Evolutionary conservation across 139 green algal species (phyloP), one percentile per base, ranked within the genome.

Genomic region (Closterium sp.): DNA sequence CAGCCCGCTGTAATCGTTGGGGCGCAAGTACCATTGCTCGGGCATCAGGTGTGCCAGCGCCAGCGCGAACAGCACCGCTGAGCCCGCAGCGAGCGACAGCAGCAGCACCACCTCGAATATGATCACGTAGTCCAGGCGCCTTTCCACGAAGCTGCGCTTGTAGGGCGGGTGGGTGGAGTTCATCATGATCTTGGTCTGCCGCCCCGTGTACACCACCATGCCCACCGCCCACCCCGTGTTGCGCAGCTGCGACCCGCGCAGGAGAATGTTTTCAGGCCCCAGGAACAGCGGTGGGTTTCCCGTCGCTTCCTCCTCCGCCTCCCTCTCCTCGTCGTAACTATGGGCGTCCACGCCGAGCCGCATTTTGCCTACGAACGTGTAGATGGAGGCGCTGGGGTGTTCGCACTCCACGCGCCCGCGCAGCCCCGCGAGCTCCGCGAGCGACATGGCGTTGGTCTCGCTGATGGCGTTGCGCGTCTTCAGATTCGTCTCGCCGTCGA

Each of bases 151-250:
- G 85, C 32, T 91, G 27, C 94, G 91, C 95, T 98, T 98, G 62
- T 95, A 94, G 5, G 97, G 97, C 24, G 96, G 94, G 31, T 94
- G 92, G 31, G 94, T 95, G 2, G 96, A 93, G 93, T 98, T 98
- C 95, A 96, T 96, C 92, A 97, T 96, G 9, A 96, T 84, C 38
- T 98, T 96, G 31, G 96, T 97, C 87, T 99, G 97, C 27, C 91
- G 91, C 92, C 98, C 98, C n/a, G 98, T 97, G 95, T 98, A 99
- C 29, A 99, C 95, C 19, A 98, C 97, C 32, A 97, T 86, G 5
- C 95, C 95, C 62, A 97, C 94, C 13, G 98, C 93, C 93, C 93
- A 97, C 86, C 96, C 95, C 21, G 97, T 98, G 94, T 98, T 98
- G 34, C 96, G 92, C 89, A 98, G 94, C 29, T 89, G 94, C 91